A percentile compares a stretch with the other conserved stretches of the same genome.
Conservation (phyloP, 169 alveolate species). For the Plasmodium falciparum region DNA sequence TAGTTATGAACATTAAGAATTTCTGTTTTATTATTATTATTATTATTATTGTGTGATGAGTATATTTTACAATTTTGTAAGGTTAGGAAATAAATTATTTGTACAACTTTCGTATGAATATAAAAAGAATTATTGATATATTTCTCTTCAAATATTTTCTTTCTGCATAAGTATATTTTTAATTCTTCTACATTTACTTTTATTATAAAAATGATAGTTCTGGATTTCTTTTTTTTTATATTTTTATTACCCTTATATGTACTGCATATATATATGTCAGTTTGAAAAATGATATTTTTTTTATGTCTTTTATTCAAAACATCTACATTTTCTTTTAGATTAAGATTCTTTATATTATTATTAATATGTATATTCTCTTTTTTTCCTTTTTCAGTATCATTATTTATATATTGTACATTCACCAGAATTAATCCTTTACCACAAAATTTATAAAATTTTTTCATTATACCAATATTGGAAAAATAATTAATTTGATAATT, state of each 20-base stretch:
- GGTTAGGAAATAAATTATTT: conserved; percentile 41
- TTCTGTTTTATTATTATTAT: background rate
- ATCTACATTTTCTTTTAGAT: background rate
- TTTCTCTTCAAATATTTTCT: conserved; percentile 60
- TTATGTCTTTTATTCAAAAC: background rate
- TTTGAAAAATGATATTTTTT: conserved; percentile 30
- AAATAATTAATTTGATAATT: conserved; percentile 53
- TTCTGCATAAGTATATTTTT: conserved; percentile 35
- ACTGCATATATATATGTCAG: conserved; percentile 51
- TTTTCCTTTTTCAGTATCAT: background rate
- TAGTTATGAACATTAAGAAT: too few species aligned
- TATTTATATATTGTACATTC: conserved; percentile 46
- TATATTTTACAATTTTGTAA: conserved; percentile 26
- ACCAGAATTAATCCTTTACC: conserved; percentile 69
- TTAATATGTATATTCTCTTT: background rate
- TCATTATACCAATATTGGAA: conserved; percentile 36
- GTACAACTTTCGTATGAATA: conserved; percentile 36
- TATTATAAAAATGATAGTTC: conserved; percentile 58
- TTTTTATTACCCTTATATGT: background rate
- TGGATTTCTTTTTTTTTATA: conserved; percentile 19
- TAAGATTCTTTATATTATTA: background rate
- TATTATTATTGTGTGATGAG: conserved; percentile 3
- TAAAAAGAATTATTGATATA: conserved; percentile 41
- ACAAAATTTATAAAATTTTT: conserved; percentile 58
- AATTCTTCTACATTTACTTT: conserved; percentile 40